Evolutionary conservation across 805 yeast species (phyloP).

Genomic region (Candida coleopterorum): DNA sequence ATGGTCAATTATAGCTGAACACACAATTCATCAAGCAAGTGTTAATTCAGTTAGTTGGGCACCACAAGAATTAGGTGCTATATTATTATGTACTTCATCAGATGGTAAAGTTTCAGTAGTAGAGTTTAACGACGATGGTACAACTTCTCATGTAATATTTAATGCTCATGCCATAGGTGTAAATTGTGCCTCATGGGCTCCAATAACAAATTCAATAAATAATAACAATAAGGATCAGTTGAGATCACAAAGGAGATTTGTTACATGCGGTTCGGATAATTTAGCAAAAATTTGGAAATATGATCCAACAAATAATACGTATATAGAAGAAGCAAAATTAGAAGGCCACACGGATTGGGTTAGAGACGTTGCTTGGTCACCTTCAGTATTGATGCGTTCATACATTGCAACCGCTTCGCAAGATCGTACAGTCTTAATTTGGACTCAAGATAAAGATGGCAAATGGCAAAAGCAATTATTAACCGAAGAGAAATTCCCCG

Average conservation of each 20-base stretch:
- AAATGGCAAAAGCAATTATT: slow-evolving; percentile 80
- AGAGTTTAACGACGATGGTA: slow-evolving; percentile 87
- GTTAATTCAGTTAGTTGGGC: slow-evolving; percentile 97
- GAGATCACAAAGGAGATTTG: slow-evolving; percentile 65
- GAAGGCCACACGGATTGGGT: slow-evolving; percentile 98
- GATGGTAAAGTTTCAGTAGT: slow-evolving; percentile 91
- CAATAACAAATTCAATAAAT: slow-evolving; percentile 43
- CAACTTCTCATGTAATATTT: slow-evolving; percentile 56
- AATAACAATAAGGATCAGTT: slow-evolving; percentile 18
- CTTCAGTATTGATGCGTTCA: slow-evolving; percentile 77
- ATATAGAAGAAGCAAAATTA: slow-evolving; percentile 68
- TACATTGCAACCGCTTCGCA: slow-evolving; percentile 96
- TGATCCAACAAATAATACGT: slow-evolving; percentile 50
- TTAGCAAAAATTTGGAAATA: slow-evolving; percentile 86
- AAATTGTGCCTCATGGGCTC: slow-evolving; percentile 95
- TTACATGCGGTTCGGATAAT: slow-evolving; percentile 93
- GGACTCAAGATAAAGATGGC: slow-evolving; percentile 76
- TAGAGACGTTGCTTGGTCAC: slow-evolving; percentile 98
- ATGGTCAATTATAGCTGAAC: slow-evolving; percentile 87
- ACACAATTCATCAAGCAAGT: slow-evolving; percentile 85
- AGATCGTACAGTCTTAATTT: slow-evolving; percentile 88
- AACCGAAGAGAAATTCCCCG: slow-evolving; percentile 82
- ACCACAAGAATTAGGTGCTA: slow-evolving; percentile 94
- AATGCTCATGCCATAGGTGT: slow-evolving; percentile 92
- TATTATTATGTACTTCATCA: slow-evolving; percentile 82